These are phyloP conservation scores for Plasmodium falciparum DNA, from an alignment of 169 alveolate genomes.

Conservation along the genomic window DNA sequence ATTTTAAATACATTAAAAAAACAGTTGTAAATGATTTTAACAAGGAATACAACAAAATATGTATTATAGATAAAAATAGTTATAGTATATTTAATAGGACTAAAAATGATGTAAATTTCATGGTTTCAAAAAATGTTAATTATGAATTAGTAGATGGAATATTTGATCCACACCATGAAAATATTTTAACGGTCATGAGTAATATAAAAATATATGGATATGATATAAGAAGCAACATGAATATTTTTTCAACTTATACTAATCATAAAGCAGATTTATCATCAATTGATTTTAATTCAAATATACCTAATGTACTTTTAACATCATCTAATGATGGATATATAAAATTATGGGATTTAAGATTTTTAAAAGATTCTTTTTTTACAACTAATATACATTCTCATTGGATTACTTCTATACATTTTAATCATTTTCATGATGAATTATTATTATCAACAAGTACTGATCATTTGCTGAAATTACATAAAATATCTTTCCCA, in stretches of 20 bases:
- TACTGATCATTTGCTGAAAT: constrained; percentile 86
- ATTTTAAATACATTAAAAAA: constrained; percentile 29
- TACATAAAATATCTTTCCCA: constrained; percentile 78
- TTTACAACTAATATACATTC: constrained; percentile 87
- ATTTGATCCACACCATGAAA: constrained; percentile 73
- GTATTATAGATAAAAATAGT: constrained; percentile 43
- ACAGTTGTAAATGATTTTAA: constrained; percentile 47
- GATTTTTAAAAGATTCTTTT: constrained; percentile 82
- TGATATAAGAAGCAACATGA: constrained; percentile 50
- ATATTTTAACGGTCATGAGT: constrained; percentile 58
- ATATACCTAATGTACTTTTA: constrained; percentile 90
- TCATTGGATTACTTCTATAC: constrained; percentile 90
- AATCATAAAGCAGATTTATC: constrained; percentile 82
- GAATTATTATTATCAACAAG: constrained; percentile 92
- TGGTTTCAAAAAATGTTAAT: constrained; percentile 27
- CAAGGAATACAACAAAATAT: constrained; percentile 39
- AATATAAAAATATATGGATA: constrained; percentile 66
- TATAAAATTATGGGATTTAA: constrained; percentile 92
- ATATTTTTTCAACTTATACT: constrained; percentile 60
- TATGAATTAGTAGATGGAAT: constrained; percentile 35
- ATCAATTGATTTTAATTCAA: constrained; percentile 90
- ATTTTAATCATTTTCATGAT: constrained; percentile 92
- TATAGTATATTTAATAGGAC: constrained; percentile 31
- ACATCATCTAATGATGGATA: constrained; percentile 91
- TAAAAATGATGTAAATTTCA: constrained; percentile 36